Base-by-base conservation (phyloP, 2,329 filamentous ascomycete species). In the Cladosporium sp. region DNA sequence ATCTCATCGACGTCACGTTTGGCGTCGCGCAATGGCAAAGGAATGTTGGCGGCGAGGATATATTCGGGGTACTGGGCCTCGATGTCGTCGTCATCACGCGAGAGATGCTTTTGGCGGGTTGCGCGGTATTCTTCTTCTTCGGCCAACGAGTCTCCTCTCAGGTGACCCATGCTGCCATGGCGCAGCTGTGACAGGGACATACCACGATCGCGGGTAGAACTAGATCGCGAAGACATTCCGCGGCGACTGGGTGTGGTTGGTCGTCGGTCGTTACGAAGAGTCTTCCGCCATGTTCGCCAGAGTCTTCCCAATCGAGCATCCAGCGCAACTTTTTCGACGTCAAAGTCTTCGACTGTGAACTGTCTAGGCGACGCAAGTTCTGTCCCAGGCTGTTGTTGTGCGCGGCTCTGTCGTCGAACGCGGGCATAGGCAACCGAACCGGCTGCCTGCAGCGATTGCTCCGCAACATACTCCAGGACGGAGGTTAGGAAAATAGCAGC, bases 401-500 rank as follows among this genome's bases (percentile, higher is more conserved):
- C 70, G 53, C 65, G 70, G 55, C 62, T 62, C 53, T 68, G 68
- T 45, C 69, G 68, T 9, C 65, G 62, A 52, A 65, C 74, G 56
- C 88, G 81, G 49, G 83, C 79, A 64, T 83, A 89, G 1, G 93
- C 86, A 22, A 88, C 89, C 64, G 95, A 86, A 12, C 88, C 88
- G 13, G 90, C 88, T 33, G 94, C 80, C n/a, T 91, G 80, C 54
- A 98, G 74, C 6, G 89, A 86, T 65, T 95, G 87, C 69, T 98
- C 93, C 27, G 88, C 92, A 69, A 98, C 83, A 63, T 90, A 93
- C 69, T 98, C 93, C 36, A 98, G 75, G 53, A 98, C 88, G 0
- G 92, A 94, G 0, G 93, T 96, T 40, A 98, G 73, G 69, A 97
- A 98, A 57, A 98, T 97, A 52, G 93, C 91, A 12, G 94, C 88